Conservation (phyloP, 2,329 filamentous ascomycete genomes). For the Microdochium trichocladiopsis region DNA sequence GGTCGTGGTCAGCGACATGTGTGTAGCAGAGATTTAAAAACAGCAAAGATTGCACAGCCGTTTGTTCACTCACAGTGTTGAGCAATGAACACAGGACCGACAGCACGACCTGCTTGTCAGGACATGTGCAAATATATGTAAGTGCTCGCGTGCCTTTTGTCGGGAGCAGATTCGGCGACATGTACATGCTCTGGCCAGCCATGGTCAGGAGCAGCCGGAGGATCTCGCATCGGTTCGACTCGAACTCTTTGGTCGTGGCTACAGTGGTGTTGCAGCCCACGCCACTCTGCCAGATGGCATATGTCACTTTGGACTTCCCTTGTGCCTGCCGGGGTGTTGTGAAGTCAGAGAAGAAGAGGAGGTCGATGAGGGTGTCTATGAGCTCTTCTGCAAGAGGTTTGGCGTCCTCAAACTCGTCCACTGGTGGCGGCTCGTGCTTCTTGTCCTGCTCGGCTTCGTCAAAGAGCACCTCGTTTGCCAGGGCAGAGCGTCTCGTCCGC, state of each 20-base stretch:
- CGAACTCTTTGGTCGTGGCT: constrained; percentile 82
- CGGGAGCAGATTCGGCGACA: constrained; percentile 71
- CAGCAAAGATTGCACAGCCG: too few species aligned
- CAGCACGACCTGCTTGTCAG: constrained; percentile 86
- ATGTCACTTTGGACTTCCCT: constrained; percentile 74
- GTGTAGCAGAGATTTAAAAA: too few species aligned
- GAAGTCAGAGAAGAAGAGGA: constrained; percentile 88
- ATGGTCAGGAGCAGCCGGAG: constrained; percentile 79
- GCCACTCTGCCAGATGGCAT: constrained; percentile 96
- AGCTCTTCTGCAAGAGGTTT: constrained; percentile 90
- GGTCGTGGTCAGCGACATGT: constrained; percentile 5
- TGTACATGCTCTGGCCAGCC: constrained; percentile 89
- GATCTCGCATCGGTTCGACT: constrained; percentile 89
- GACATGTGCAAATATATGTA: constrained; percentile 80
- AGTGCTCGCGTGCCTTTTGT: constrained; percentile 76
- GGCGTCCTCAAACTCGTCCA: constrained; percentile 68
- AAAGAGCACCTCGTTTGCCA: constrained; percentile 73
- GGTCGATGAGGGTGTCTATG: constrained; percentile 79
- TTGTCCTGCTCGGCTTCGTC: constrained; percentile 62
- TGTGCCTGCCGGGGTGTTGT: constrained; percentile 69
- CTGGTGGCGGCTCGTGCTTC: constrained; percentile 32
- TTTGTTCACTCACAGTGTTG: constrained; percentile 71
- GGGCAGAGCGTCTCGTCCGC: constrained; percentile 56
- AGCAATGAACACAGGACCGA: constrained; percentile 87
- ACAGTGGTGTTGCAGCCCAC: constrained; percentile 90